Conservation (phyloP, 441 rosid genomes). For the Isatis lusitanica region DNA sequence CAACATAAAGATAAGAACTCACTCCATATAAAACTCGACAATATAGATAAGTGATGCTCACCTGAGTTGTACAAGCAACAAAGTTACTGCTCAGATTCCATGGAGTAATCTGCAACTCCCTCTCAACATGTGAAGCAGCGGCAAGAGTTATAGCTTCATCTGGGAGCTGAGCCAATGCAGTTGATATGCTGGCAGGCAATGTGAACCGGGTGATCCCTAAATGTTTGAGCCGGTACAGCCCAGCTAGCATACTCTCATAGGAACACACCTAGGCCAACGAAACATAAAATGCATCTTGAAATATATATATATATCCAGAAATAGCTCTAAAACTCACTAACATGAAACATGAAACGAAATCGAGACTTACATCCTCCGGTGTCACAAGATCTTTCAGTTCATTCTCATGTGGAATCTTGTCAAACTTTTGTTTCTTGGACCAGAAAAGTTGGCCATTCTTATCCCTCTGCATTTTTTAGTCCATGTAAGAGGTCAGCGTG, state of each 20-base stretch:
- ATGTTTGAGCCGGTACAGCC: slow-evolving; percentile 87
- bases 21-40: slow-evolving; percentile 9
- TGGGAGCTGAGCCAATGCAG: slow-evolving; percentile 94
- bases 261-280: slow-evolving; percentile 76
- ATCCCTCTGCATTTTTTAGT: slow-evolving; percentile 60
- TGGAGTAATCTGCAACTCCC: slow-evolving; percentile 96
- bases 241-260: slow-evolving; percentile 98
- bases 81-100: slow-evolving; percentile 97
- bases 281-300: slow-evolving; percentile 20
- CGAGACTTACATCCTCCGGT: slow-evolving; percentile 81
- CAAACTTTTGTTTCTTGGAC: slow-evolving; percentile 65
- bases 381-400: slow-evolving; percentile 74
- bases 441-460: slow-evolving; percentile 65
- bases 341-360: slow-evolving; percentile 24
- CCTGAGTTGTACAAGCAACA: slow-evolving; percentile 96
- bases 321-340: not conserved
- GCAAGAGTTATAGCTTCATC: slow-evolving; percentile 97
- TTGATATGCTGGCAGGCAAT: slow-evolving; percentile 73
- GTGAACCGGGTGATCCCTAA: slow-evolving; percentile 89
- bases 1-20: not conserved
- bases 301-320: slow-evolving; percentile 6
- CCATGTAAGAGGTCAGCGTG: slow-evolving; percentile 25
- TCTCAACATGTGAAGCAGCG: slow-evolving; percentile 96
- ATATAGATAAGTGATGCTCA: slow-evolving; percentile 35
- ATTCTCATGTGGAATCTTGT: slow-evolving; percentile 72